Percentiles rank a stretch among this genome's conserved stretches.
These are phyloP conservation scores for Novymonas esmeraldas DNA, from an alignment of 208 protist genomes.

Conservation along the genomic window DNA sequence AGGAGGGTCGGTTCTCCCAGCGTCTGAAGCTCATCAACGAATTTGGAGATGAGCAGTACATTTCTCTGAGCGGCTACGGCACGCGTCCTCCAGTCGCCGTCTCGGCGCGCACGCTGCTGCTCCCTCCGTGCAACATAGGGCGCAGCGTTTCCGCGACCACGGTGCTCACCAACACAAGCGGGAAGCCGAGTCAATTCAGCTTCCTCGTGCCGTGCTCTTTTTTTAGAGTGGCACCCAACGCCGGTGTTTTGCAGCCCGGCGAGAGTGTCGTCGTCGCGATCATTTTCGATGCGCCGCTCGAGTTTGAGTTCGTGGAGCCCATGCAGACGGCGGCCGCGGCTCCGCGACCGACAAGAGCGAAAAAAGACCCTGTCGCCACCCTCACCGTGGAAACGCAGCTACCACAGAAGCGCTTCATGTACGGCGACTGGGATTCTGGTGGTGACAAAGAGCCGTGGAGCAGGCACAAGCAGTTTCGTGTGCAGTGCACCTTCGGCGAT, in stretches of 20 bases:
- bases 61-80: constrained; percentile 27
- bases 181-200: constrained; percentile 22
- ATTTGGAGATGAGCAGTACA: constrained; percentile 28
- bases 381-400: background rate
- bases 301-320: constrained; percentile 15
- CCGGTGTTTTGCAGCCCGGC: constrained; percentile 36
- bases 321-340: constrained; percentile 3
- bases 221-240: constrained; percentile 31
- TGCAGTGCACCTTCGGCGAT: constrained; percentile 25
- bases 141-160: constrained; percentile 30
- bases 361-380: constrained; percentile 2
- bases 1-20: constrained; percentile 34
- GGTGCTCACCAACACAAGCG: constrained; percentile 32
- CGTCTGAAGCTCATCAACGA: constrained; percentile 29
- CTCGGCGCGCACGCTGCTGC: constrained; percentile 28
- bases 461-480: constrained; percentile 24
- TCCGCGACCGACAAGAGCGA: constrained; percentile 7
- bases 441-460: constrained; percentile 19
- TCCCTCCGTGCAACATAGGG: constrained; percentile 34
- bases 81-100: constrained; percentile 12
- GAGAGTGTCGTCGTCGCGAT: constrained; percentile 31
- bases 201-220: constrained; percentile 15
- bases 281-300: constrained; percentile 26
- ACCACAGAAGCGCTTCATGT: constrained; percentile 13
- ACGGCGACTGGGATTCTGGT: constrained; percentile 26